Conservation (phyloP, 2,329 filamentous ascomycete species). For the Arthrobotrys megalospora region DNA sequence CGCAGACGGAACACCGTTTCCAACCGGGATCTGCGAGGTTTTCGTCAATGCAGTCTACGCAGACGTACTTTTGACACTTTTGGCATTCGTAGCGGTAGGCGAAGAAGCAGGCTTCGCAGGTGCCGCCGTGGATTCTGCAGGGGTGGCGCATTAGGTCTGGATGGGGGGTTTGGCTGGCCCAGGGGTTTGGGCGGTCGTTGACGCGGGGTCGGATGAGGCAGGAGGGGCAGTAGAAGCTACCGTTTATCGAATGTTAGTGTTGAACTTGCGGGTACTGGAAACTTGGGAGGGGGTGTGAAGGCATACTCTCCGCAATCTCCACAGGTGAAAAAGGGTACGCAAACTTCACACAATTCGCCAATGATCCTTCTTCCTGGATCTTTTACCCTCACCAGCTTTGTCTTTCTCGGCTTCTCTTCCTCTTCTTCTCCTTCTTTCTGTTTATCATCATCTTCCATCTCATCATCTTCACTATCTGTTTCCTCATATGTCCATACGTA, state of each 20-base stretch:
- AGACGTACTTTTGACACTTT: slow-evolving; percentile 35
- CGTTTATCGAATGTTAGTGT: neutral
- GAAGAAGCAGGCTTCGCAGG: slow-evolving; percentile 42
- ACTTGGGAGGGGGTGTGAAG: neutral
- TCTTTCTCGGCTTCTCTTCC: slow-evolving; percentile 1
- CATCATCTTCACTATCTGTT: neutral
- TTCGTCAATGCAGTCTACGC: slow-evolving; percentile 46
- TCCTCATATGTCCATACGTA: slow-evolving; percentile 17
- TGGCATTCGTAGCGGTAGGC: slow-evolving; percentile 17
- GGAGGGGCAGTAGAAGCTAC: slow-evolving; percentile 50
- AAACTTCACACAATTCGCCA: slow-evolving; percentile 51
- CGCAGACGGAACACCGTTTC: slow-evolving; percentile 13
- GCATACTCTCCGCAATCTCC: slow-evolving; percentile 54
- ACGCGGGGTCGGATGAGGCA: slow-evolving; percentile 8
- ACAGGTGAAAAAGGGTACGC: slow-evolving; percentile 44
- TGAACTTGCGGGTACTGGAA: neutral
- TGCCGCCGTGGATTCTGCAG: slow-evolving; percentile 45
- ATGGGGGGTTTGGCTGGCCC: slow-evolving; percentile 9
- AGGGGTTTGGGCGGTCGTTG: slow-evolving; percentile 28
- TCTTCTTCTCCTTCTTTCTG: neutral
- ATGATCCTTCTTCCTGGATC: slow-evolving; percentile 30
- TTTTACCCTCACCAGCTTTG: neutral
- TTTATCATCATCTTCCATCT: neutral
- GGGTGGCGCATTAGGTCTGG: slow-evolving; percentile 20
- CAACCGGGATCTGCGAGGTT: slow-evolving; percentile 13